A percentile compares a stretch with the other conserved stretches of the same genome.
These are phyloP conservation scores for Brassica carinata DNA, from an alignment of 345 rosid genomes.

Conservation along the genomic window DNA sequence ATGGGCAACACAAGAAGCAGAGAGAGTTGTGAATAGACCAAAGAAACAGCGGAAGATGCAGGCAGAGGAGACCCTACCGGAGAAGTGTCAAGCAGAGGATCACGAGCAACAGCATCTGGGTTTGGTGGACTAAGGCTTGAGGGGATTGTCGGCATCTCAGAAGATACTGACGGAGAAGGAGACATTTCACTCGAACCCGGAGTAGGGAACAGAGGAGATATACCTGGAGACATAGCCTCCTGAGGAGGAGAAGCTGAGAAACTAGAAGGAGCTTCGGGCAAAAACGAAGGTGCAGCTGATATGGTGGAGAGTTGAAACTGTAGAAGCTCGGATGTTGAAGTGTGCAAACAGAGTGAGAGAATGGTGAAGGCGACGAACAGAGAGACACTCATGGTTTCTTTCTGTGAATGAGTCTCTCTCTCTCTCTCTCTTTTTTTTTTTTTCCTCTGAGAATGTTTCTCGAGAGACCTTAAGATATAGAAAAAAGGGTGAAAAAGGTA, in stretches of 20 bases:
- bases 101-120: slow-evolving; percentile 55
- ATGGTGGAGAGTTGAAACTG: slow-evolving; percentile 40
- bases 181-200: slow-evolving; percentile 46
- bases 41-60: slow-evolving; percentile 43
- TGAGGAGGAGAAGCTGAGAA: slow-evolving; percentile 46
- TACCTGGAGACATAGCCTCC: slow-evolving; percentile 53
- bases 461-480: slow-evolving; percentile 21
- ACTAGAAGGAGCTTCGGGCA: slow-evolving; percentile 48
- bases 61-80: slow-evolving; percentile 55
- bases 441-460: neutral
- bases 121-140: slow-evolving; percentile 85
- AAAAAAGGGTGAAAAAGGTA: neutral
- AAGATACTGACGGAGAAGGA: slow-evolving; percentile 57
- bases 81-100: slow-evolving; percentile 42
- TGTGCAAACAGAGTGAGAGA: slow-evolving; percentile 27
- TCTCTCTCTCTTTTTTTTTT: neutral
- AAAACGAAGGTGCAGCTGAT: slow-evolving; percentile 58
- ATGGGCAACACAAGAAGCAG: slow-evolving; percentile 39
- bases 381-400: slow-evolving; percentile 16
- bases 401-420: slow-evolving; percentile 8
- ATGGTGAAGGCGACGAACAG: slow-evolving; percentile 11
- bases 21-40: slow-evolving; percentile 23
- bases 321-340: slow-evolving; percentile 33
- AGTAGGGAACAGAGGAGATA: slow-evolving; percentile 57
- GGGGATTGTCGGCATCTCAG: slow-evolving; percentile 62